These are phyloP conservation scores for Calcarisporium arbuscula DNA, from an alignment of 2,329 filamentous ascomycete genomes.

Conservation along the genomic window DNA sequence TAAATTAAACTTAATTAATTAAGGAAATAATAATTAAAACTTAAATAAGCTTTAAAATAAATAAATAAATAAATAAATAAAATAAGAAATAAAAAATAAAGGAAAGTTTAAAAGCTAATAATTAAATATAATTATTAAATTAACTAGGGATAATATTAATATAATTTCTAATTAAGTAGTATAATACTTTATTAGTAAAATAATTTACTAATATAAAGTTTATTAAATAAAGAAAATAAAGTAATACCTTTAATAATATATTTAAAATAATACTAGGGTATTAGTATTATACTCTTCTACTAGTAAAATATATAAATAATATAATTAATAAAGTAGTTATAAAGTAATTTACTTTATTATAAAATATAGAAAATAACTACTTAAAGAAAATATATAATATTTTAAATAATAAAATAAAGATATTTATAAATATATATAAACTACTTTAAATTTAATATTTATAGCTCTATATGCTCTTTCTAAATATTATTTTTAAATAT, in stretches of 20 bases:
- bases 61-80: not conserved
- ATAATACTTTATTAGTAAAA: not conserved
- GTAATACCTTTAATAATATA: not conserved
- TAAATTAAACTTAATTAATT: not conserved
- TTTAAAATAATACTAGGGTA: not conserved
- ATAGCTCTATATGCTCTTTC: not conserved
- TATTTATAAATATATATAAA: not conserved
- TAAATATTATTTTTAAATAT: constrained; percentile 1
- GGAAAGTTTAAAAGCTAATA: not conserved
- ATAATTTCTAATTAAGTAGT: not conserved
- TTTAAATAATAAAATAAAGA: not conserved
- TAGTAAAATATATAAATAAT: not conserved
- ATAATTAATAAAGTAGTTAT: not conserved
- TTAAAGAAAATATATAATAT: not conserved
- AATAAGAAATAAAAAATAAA: not conserved
- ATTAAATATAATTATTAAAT: not conserved
- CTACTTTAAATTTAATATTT: not conserved
- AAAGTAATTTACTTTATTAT: not conserved
- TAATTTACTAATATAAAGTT: not conserved
- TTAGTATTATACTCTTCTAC: not conserved
- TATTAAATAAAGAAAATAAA: not conserved
- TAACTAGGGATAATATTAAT: not conserved
- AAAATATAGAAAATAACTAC: not conserved
- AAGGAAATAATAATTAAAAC: not conserved
- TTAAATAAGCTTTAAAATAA: not conserved